phyloP scores from a whole-genome alignment of 352 stramenopile species.

The Globisporangium mamillatum region DNA sequence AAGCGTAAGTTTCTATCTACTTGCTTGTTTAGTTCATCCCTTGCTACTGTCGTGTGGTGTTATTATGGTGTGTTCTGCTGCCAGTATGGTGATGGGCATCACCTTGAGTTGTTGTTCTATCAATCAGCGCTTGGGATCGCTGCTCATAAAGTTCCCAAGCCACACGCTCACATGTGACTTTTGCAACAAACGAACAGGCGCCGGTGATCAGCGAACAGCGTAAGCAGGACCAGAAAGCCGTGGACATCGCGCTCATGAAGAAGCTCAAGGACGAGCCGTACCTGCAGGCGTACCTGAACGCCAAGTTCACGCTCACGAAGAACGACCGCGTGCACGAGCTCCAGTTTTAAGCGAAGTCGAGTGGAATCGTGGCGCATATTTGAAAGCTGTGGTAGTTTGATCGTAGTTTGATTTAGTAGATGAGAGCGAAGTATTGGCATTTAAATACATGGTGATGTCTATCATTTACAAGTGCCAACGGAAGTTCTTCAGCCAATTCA shows the following conservation, averaged over 20 bases:
- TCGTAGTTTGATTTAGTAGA: background rate
- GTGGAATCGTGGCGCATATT: background rate
- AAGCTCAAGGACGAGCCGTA: constrained; percentile 87
- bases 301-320: constrained; percentile 98
- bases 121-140: constrained; percentile 90
- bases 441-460: background rate
- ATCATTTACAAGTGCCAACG: background rate
- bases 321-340: constrained; percentile 98
- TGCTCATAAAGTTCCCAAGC: constrained; percentile 81
- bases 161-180: constrained; percentile 20
- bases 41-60: background rate
- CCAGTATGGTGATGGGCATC: background rate
- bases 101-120: background rate
- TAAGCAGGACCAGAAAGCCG: constrained; percentile 98
- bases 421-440: background rate
- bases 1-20: constrained; percentile 46
- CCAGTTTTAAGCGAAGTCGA: constrained; percentile 92
- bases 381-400: background rate
- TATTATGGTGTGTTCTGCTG: background rate
- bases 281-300: constrained; percentile 98
- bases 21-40: background rate
- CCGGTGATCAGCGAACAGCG: constrained; percentile 95
- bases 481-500: background rate
- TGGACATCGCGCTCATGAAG: constrained; percentile 92
- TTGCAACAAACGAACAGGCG: constrained; percentile 33